Conservation (phyloP, 2,329 filamentous ascomycete species). For the Colletotrichum higginsianum region DNA sequence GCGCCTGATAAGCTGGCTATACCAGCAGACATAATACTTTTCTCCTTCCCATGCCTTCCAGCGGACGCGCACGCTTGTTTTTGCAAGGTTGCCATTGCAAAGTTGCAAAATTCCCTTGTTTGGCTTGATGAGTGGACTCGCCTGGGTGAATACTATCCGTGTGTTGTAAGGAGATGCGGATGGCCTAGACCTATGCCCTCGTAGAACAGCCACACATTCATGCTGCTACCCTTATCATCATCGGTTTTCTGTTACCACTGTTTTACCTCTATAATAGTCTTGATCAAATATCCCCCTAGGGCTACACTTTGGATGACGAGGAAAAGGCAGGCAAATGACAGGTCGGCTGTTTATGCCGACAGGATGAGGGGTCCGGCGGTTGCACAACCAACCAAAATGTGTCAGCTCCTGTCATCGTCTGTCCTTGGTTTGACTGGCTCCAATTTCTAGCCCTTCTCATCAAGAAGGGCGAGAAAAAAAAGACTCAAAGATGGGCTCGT, state of each 20-base stretch:
- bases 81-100: background rate
- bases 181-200: background rate
- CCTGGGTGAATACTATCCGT: no score
- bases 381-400: constrained; percentile 29
- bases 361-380: constrained; percentile 13
- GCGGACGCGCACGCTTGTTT: background rate
- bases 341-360: background rate
- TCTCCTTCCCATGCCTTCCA: background rate
- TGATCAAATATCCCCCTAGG: background rate
- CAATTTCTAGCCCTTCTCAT: background rate
- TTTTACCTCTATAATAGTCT: no score
- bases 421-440: background rate
- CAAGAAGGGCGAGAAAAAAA: background rate
- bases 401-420: background rate
- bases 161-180: background rate
- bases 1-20: background rate
- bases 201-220: background rate
- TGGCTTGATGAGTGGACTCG: background rate
- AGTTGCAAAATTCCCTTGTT: background rate
- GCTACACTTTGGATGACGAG: background rate
- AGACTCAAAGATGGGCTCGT: constrained; percentile 1
- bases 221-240: no score
- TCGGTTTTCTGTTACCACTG: no score
- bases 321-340: background rate
- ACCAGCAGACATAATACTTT: no score